phyloP scores from a whole-genome alignment of 495 filamentous ascomycete genomes.

The Extremus antarcticus region DNA sequence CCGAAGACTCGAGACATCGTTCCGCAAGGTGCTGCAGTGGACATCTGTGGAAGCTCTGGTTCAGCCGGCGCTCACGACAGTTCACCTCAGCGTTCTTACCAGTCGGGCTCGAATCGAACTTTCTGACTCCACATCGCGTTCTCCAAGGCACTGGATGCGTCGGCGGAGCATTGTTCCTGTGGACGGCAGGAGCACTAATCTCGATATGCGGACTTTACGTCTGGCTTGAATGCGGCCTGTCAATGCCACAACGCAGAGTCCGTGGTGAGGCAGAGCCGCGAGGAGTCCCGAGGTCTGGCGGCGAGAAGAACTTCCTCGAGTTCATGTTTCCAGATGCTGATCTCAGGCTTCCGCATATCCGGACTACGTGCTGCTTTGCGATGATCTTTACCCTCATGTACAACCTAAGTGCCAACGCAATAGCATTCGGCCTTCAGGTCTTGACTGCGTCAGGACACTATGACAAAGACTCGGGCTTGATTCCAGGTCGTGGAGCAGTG shows the following conservation, averaged over 20 bases:
- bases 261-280: conserved; percentile 2
- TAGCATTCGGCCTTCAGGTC: conserved; percentile 34
- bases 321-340: conserved; percentile 33
- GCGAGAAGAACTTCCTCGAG: conserved; percentile 43
- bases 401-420: conserved; percentile 39
- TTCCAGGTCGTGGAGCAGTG: conserved; percentile 15
- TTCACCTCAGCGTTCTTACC: neutral
- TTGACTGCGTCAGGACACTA: conserved; percentile 24
- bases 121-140: conserved; percentile 13
- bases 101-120: neutral
- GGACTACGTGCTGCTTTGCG: conserved; percentile 37
- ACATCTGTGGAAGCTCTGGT: neutral
- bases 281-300: conserved; percentile 35
- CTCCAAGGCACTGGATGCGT: conserved; percentile 30
- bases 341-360: conserved; percentile 28
- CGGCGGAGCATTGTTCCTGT: conserved; percentile 32
- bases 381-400: conserved; percentile 40
- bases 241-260: conserved; percentile 29
- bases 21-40: neutral
- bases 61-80: neutral
- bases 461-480: conserved; percentile 3
- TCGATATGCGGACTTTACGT: conserved; percentile 30
- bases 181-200: conserved; percentile 30
- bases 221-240: conserved; percentile 35
- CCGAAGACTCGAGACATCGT: neutral